Percentiles rank a stretch among this genome's conserved stretches.
Conservation (phyloP, 345 rosid genomes). For the Excoecaria agallocha region DNA sequence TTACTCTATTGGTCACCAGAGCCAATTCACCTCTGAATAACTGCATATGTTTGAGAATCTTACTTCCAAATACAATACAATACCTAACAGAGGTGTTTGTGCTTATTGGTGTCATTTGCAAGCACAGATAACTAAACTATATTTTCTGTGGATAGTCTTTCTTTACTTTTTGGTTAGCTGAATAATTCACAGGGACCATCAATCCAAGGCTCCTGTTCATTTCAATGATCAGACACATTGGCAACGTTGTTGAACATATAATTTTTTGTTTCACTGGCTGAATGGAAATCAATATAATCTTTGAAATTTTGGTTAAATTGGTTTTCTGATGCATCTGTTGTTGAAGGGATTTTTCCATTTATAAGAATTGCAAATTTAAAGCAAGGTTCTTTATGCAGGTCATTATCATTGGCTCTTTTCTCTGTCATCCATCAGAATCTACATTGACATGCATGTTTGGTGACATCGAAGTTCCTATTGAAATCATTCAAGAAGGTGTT, state of each 20-base stretch:
- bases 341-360: neutral
- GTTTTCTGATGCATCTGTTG: constrained; percentile 5
- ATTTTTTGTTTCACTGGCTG: neutral
- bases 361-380: constrained; percentile 1
- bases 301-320: neutral
- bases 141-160: neutral
- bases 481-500: constrained; percentile 81
- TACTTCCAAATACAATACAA: neutral
- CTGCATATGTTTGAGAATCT: neutral
- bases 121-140: neutral
- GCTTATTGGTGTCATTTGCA: neutral
- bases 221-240: neutral
- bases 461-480: constrained; percentile 67
- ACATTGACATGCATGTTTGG: constrained; percentile 96
- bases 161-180: neutral
- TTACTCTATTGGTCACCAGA: neutral
- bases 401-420: constrained; percentile 82
- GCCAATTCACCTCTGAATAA: neutral
- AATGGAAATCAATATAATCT: neutral
- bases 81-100: neutral
- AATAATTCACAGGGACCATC: neutral
- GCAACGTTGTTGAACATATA: neutral
- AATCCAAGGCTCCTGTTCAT: neutral
- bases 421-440: constrained; percentile 68
- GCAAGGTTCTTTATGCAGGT: constrained; percentile 54